Percentiles rank a stretch among this genome's conserved stretches.
Conservation (phyloP, 2,329 filamentous ascomycete genomes). For the Pochonia chlamydosporia region DNA sequence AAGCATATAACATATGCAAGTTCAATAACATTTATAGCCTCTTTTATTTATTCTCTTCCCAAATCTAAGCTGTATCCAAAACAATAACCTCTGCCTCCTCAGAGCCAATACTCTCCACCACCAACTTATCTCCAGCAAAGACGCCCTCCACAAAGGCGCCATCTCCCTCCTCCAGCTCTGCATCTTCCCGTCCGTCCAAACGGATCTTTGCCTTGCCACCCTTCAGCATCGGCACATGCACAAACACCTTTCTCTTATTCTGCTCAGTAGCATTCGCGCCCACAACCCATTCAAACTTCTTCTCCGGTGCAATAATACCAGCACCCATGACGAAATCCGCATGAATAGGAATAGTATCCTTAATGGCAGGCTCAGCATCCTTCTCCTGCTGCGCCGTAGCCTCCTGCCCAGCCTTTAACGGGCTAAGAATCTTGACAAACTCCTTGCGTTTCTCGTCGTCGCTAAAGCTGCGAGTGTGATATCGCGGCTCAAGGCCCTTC, state of each 20-base stretch:
- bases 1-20: too few species aligned
- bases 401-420: constrained; percentile 59
- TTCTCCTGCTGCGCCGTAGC: constrained; percentile 59
- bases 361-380: constrained; percentile 53
- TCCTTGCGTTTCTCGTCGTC: constrained; percentile 67
- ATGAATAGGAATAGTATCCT: constrained; percentile 73
- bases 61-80: constrained; percentile 52
- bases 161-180: constrained; percentile 66
- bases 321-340: constrained; percentile 81
- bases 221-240: constrained; percentile 79
- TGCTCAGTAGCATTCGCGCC: constrained; percentile 51
- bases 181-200: constrained; percentile 60
- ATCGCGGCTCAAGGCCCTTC: constrained; percentile 63
- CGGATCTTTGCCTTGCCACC: constrained; percentile 67
- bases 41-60: too few species aligned
- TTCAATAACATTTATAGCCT: too few species aligned
- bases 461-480: constrained; percentile 67
- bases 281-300: constrained; percentile 65
- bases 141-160: constrained; percentile 68
- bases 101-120: constrained; percentile 62
- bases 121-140: constrained; percentile 57
- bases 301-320: constrained; percentile 61
- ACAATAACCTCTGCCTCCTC: constrained; percentile 65
- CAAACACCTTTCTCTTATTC: constrained; percentile 65
- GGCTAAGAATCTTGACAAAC: constrained; percentile 72